Evolutionary conservation across 495 filamentous ascomycete species (phyloP), one percentile per base, ranked within the genome.

Genomic region (Hypoxylon intermedium): DNA sequence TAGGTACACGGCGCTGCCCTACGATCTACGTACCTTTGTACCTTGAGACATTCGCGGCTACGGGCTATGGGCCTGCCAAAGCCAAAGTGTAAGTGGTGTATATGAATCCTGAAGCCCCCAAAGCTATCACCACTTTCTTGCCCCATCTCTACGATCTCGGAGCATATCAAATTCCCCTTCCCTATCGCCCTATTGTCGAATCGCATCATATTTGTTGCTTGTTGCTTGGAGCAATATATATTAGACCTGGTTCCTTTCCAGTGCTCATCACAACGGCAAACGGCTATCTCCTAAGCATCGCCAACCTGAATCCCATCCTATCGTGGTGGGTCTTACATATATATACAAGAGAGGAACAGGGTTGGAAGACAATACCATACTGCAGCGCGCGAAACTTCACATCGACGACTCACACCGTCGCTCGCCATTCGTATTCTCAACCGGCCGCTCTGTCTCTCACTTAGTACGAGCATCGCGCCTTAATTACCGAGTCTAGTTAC

Each of bases 61-160:
- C 50, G 63, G n/a, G n/a, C n/a, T n/a, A n/a, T n/a, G n/a, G n/a
- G 15, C 36, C 36, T 54, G 21, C 51, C 24, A 36, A n/a, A 53
- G 20, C 30, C 43, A 43, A 21, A 43, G 41, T 42, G 62, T 54
- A 61, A 34, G 54, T 38, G 13, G 19, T 60, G 60, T 61, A 56
- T 65, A 68, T 65, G 58, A 53, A 65, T 59, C 40, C 68, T 57
- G n/a, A 53, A 69, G 60, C 59, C 68, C 68, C 68, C 68, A 63
- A 67, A 62, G 62, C 52, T 59, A 59, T 69, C 59, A 63, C 11
- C 68, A 51, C 36, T 64, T 55, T 58, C 60, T 69, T 53, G 58
- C 60, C 54, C 63, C 68, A 71, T 49, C 60, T 69, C 53, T 41
- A 61, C 34, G 57, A 67, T 9, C 41, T 46, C 53, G 53, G 51